Percentiles rank a stretch among this genome's conserved stretches.
Evolutionary conservation across 2,329 filamentous ascomycete genomes (phyloP).

Genomic region (Cordyceps militaris): DNA sequence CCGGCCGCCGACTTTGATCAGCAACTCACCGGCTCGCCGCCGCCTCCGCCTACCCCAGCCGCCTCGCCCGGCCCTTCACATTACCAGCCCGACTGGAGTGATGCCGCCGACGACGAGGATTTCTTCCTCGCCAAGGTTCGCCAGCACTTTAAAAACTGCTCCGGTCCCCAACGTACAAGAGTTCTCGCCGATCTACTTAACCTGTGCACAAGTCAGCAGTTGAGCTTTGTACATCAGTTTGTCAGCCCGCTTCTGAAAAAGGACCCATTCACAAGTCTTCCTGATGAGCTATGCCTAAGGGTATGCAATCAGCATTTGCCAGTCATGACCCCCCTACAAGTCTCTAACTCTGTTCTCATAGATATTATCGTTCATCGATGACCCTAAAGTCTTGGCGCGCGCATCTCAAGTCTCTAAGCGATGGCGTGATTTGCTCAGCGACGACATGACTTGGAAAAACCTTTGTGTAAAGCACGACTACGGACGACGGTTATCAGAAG

Average conservation of each 20-base stretch:
- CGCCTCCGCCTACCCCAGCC: conserved; percentile 58
- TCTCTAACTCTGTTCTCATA: conserved; percentile 29
- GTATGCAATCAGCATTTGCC: conserved; percentile 44
- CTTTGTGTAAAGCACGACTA: conserved; percentile 96
- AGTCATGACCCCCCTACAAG: background rate
- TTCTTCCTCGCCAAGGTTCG: conserved; percentile 73
- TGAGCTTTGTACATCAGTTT: conserved; percentile 94
- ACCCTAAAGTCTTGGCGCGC: conserved; percentile 85
- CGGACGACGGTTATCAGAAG: conserved; percentile 50
- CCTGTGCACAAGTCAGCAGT: conserved; percentile 86
- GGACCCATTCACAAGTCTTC: conserved; percentile 86
- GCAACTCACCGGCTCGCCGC: conserved; percentile 53
- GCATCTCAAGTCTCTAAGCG: conserved; percentile 93
- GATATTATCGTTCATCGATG: conserved; percentile 95
- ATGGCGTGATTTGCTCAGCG: conserved; percentile 88
- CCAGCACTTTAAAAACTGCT: conserved; percentile 71
- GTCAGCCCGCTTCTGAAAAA: conserved; percentile 92
- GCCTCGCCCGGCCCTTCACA: conserved; percentile 58
- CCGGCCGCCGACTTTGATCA: conserved; percentile 58
- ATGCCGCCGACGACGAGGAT: conserved; percentile 73
- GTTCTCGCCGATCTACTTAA: conserved; percentile 85
- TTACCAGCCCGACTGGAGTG: conserved; percentile 64
- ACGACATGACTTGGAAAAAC: conserved; percentile 98
- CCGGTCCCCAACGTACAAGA: conserved; percentile 67
- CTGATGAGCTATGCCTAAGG: conserved; percentile 84